Evolutionary conservation across 78 protist genomes (phyloP).

Genomic region (Creolimax fragrantissima): DNA sequence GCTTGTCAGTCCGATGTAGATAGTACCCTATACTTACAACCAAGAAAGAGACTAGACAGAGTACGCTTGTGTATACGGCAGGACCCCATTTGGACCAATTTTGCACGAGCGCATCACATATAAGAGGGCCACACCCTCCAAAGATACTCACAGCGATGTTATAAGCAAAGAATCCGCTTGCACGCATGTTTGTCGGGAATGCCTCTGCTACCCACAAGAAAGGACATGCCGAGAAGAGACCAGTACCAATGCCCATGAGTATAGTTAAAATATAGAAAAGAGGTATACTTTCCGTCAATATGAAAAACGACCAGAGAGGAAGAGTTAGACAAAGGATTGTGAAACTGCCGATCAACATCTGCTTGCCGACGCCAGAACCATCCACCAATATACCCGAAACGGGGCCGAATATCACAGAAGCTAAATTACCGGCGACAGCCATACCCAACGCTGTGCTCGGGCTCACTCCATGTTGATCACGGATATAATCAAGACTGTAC

Average conservation of each 20-base stretch:
- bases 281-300: not conserved
- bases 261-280: not conserved
- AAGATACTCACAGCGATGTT: not conserved
- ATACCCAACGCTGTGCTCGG: not conserved
- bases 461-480: not conserved
- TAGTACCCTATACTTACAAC: not conserved
- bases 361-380: not conserved
- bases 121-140: not conserved
- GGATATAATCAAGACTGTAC: not conserved
- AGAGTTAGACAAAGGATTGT: not conserved
- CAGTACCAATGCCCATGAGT: not conserved
- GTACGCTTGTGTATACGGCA: not conserved
- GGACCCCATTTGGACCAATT: not conserved
- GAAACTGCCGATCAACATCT: not conserved
- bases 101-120: not conserved
- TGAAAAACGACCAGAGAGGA: not conserved
- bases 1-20: not conserved
- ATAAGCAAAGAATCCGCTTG: not conserved
- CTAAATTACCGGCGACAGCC: not conserved
- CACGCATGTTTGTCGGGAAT: conserved; percentile 1
- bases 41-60: not conserved
- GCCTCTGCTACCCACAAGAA: not conserved
- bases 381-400: not conserved
- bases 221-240: not conserved
- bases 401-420: not conserved